Conservation (phyloP, 176 grass and related monocot species). For the Paspalum notatum region DNA sequence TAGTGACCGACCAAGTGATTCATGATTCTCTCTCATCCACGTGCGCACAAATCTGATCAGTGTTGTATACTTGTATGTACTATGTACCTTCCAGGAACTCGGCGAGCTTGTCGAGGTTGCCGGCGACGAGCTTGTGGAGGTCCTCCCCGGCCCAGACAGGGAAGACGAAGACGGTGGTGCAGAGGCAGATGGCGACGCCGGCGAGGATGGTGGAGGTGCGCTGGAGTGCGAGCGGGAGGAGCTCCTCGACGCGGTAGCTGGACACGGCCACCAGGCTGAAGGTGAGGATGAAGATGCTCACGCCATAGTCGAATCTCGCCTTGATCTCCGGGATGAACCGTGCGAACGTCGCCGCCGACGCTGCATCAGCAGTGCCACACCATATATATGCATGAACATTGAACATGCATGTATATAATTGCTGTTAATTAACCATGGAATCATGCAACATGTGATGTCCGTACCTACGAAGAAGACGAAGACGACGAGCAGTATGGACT, state of each 20-base stretch:
- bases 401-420: too few relatives aligned
- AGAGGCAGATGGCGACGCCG: constrained; percentile 69
- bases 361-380: constrained; percentile 33
- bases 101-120: constrained; percentile 69
- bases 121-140: constrained; percentile 58
- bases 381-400: too few relatives aligned
- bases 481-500: constrained; percentile 56
- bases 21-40: too few relatives aligned
- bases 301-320: constrained; percentile 74
- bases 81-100: constrained; percentile 71
- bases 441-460: too few relatives aligned
- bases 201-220: constrained; percentile 61
- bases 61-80: too few relatives aligned
- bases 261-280: constrained; percentile 87
- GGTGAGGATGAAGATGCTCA: constrained; percentile 82
- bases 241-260: constrained; percentile 74
- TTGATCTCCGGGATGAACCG: constrained; percentile 87
- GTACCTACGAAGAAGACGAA: constrained; percentile 58
- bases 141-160: constrained; percentile 87
- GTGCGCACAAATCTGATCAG: too few relatives aligned
- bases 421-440: too few relatives aligned
- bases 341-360: constrained; percentile 72
- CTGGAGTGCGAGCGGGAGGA: constrained; percentile 69
- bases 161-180: constrained; percentile 57
- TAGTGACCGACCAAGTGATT: too few relatives aligned